phyloP scores from a whole-genome alignment of 352 stramenopile species.

The Phytophthora boehmeriae region DNA sequence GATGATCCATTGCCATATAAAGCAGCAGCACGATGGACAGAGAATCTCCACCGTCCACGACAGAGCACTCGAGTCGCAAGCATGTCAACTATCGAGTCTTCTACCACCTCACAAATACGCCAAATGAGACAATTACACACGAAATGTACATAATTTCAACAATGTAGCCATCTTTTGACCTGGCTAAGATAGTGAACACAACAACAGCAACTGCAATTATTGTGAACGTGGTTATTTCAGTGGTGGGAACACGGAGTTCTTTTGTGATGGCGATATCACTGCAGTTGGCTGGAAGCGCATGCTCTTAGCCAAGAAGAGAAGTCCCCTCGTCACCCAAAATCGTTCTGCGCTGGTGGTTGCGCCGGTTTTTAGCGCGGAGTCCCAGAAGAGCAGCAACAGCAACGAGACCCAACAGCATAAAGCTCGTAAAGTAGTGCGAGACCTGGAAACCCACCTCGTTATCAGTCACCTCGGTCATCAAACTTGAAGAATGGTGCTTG shows the following conservation, averaged over 20 bases:
- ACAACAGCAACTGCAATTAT: no score
- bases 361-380: slow-evolving; percentile 42
- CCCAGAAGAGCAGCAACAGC: slow-evolving; percentile 54
- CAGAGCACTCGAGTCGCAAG: slow-evolving; percentile 26
- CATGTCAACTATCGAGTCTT: slow-evolving; percentile 17
- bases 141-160: slow-evolving; percentile 10
- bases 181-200: no score
- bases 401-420: slow-evolving; percentile 63
- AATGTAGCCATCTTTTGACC: no score
- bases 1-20: slow-evolving; percentile 1
- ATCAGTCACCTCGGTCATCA: slow-evolving; percentile 23
- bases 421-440: slow-evolving; percentile 60
- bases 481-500: slow-evolving; percentile 25
- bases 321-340: slow-evolving; percentile 20
- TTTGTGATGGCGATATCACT: no score
- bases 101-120: slow-evolving; percentile 23
- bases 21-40: slow-evolving; percentile 12
- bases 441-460: slow-evolving; percentile 14
- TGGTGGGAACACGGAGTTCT: no score
- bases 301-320: slow-evolving; percentile 35
- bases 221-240: no score
- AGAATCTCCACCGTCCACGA: slow-evolving; percentile 20
- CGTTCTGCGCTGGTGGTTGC: slow-evolving; percentile 23
- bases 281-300: no score
- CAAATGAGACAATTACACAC: not conserved